phyloP scores from a whole-genome alignment of 805 yeast genomes.

The Yamadazyma sp. region DNA sequence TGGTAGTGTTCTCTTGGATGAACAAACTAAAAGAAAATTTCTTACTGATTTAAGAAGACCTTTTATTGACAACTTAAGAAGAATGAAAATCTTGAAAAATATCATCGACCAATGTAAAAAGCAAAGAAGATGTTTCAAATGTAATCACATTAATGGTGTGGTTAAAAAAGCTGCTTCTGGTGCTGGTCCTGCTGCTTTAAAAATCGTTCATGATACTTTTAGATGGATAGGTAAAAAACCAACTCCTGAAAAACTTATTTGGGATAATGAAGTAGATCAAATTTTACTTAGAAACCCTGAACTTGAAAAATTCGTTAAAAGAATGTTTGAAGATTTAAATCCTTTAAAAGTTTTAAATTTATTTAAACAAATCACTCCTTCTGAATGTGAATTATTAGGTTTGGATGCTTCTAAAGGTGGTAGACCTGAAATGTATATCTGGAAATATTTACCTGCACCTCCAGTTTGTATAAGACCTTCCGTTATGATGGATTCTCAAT shows the following conservation, averaged over 20 bases:
- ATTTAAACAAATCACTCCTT: conserved; percentile 80
- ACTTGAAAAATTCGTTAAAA: conserved; percentile 76
- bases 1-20: conserved; percentile 73
- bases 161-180: conserved; percentile 95
- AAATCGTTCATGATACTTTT: conserved; percentile 92
- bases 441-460: conserved; percentile 98
- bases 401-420: conserved; percentile 85
- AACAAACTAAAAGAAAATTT: conserved; percentile 64
- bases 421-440: conserved; percentile 91
- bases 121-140: conserved; percentile 83
- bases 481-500: conserved; percentile 86
- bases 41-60: conserved; percentile 81
- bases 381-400: conserved; percentile 91
- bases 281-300: conserved; percentile 81
- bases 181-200: conserved; percentile 88
- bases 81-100: conserved; percentile 84
- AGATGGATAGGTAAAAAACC: conserved; percentile 92
- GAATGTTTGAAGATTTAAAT: conserved; percentile 90
- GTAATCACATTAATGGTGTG: conserved; percentile 92
- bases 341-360: conserved; percentile 85
- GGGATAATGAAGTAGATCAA: conserved; percentile 84
- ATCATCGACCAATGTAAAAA: conserved; percentile 91
- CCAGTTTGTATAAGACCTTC: conserved; percentile 99
- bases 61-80: conserved; percentile 81
- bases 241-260: conserved; percentile 76